Base-by-base conservation (phyloP, 225 moss, liverwort and hornwort species). In the Anthoceros angustus region DNA sequence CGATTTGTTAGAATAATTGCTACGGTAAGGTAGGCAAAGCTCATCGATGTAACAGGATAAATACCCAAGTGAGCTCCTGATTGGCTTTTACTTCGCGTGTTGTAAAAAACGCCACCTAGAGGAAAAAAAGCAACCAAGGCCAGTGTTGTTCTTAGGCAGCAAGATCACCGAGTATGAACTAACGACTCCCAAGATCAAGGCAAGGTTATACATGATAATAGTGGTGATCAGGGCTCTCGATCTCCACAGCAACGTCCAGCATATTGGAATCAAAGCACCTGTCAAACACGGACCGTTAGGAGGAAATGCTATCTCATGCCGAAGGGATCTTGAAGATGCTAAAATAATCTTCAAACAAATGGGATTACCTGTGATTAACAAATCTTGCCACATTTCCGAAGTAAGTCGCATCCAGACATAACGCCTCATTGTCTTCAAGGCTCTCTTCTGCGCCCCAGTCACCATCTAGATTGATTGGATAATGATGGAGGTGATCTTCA, bases 361-460 rank as follows among this genome's bases (percentile, higher is more conserved):
- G 25, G 65, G 60, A 61, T 25, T 63, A 84, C 84, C 84, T 76
- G 40, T 84, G 84, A 67, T 84, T 84, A 21, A 84, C 71, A 64
- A 84, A 84, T 43, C 84, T 79, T 77, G 84, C 84, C 73, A 84
- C 77, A 70, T 84, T 84, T 65, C 84, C 84, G 63, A 71, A 79
- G 72, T 70, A 79, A 46, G 84, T 84, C 12, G 77, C 84, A 82
- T 84, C 84, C 79, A 84, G 74, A 61, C 84, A 82, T 21, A 84
- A 77, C 23, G 84, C 84, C 26, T 82, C 82, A 64, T 84, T 81
- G 49, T 84, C 84, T 69, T 75, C 73, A 65, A 84, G 64, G 42
- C 71, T 79, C 70, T 75, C 76, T 82, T 84, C 84, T 40, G 84
- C 77, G 42, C 76, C 82, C 84, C 84, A 84, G 63, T 84, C 84